A percentile compares a stretch with the other conserved stretches of the same genome.
Evolutionary conservation across 192 early-diverging fungal genomes (phyloP).

Genomic region (Entomortierella lignicola): DNA sequence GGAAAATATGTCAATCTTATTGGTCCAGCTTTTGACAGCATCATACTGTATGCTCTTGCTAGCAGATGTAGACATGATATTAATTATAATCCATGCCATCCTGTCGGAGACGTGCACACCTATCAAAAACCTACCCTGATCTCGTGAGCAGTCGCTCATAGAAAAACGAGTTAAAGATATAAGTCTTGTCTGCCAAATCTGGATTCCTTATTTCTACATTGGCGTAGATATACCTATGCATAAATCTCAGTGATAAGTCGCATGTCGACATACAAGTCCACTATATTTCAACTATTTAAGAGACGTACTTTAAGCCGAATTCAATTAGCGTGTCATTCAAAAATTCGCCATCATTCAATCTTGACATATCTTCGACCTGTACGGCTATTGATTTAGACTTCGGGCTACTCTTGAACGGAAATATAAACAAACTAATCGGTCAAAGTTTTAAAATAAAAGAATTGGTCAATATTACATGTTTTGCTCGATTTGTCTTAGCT

Average conservation of each 20-base stretch:
- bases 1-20: conserved; percentile 76
- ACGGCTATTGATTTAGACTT: conserved; percentile 66
- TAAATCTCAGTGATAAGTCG: background rate
- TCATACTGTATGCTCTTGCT: conserved; percentile 56
- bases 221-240: conserved; percentile 35
- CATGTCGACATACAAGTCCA: too few species aligned
- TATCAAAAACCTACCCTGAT: conserved; percentile 19
- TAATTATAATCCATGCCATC: background rate
- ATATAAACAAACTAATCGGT: background rate
- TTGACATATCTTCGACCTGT: conserved; percentile 64
- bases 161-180: conserved; percentile 87
- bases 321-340: conserved; percentile 90
- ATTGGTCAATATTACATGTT: background rate
- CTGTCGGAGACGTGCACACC: background rate
- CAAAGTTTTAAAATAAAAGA: background rate
- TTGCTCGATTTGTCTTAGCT: background rate
- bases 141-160: conserved; percentile 70
- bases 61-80: background rate
- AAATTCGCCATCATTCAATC: conserved; percentile 76
- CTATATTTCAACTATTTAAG: too few species aligned
- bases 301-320: conserved; percentile 76
- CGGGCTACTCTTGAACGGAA: conserved; percentile 32
- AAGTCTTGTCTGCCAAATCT: conserved; percentile 60
- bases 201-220: conserved; percentile 54
- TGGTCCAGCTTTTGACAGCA: conserved; percentile 79